Conservation (phyloP, 306 rosid species). For the Coriaria nepalensis region DNA sequence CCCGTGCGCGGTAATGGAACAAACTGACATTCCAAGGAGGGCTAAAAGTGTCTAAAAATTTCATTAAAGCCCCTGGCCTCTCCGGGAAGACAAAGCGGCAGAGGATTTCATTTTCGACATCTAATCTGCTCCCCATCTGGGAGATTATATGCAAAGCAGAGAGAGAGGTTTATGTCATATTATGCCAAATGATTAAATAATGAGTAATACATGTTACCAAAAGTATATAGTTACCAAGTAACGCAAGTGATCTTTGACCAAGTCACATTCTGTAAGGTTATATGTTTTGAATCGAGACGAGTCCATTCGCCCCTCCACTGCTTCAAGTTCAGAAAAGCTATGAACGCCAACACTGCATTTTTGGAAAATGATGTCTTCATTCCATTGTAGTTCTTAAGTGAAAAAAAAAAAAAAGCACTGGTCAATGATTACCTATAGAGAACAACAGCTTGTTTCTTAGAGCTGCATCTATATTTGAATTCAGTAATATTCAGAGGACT, state of each 20-base stretch:
- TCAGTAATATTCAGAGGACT: conserved; percentile 78
- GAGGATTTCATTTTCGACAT: conserved; percentile 59
- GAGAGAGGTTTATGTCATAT: no score
- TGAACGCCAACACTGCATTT: conserved; percentile 77
- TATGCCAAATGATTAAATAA: conserved; percentile 15
- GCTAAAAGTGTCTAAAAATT: conserved; percentile 74
- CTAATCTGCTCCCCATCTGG: conserved; percentile 76
- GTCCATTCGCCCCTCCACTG: conserved; percentile 47
- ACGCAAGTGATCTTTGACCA: conserved; percentile 87
- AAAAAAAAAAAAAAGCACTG: neutral
- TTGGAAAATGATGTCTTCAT: neutral
- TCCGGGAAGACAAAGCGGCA: conserved; percentile 85
- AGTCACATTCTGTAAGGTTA: conserved; percentile 66
- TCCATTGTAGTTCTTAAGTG: neutral
- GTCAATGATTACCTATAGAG: conserved; percentile 68
- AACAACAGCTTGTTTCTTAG: conserved; percentile 51
- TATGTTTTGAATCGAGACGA: conserved; percentile 46
- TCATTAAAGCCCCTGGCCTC: conserved; percentile 83
- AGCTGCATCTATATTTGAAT: conserved; percentile 68
- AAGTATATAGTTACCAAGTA: conserved; percentile 51
- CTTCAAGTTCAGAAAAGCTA: conserved; percentile 48
- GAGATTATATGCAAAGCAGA: no score
- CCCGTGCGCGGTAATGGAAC: conserved; percentile 81
- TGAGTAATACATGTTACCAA: no score
- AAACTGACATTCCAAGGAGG: conserved; percentile 91